Conservation (phyloP, 1,139 yeast genomes). For the Taphrina betulina region DNA sequence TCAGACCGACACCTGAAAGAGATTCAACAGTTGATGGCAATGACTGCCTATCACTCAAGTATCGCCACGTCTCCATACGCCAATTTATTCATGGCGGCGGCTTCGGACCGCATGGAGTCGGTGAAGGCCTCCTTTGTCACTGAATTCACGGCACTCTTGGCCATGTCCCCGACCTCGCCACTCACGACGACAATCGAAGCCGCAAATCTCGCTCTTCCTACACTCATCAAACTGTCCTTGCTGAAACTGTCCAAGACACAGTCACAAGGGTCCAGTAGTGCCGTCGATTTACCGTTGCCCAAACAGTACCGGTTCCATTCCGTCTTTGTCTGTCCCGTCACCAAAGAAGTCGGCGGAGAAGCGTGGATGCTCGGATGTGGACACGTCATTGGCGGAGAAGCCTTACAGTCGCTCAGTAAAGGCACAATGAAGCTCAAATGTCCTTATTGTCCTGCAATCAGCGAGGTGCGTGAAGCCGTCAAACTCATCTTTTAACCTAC, state of each 20-base stretch:
- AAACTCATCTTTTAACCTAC: constrained; percentile 14
- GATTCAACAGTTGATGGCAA: constrained; percentile 57
- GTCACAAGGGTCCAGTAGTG: constrained; percentile 1
- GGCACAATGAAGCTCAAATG: constrained; percentile 50
- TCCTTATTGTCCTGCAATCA: constrained; percentile 62
- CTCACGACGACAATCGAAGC: constrained; percentile 65
- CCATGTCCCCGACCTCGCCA: constrained; percentile 69
- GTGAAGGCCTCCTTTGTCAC: constrained; percentile 59
- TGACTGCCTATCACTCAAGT: constrained; percentile 48
- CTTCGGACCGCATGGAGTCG: constrained; percentile 46
- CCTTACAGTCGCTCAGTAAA: constrained; percentile 22
- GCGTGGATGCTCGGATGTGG: constrained; percentile 61
- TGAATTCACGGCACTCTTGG: constrained; percentile 64
- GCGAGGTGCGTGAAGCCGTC: constrained; percentile 35
- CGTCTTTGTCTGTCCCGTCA: constrained; percentile 85
- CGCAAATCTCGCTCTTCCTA: constrained; percentile 71
- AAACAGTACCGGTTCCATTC: constrained; percentile 64
- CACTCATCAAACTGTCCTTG: constrained; percentile 64
- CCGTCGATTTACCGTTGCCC: constrained; percentile 58
- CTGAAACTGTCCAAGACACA: constrained; percentile 36
- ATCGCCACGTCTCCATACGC: constrained; percentile 50
- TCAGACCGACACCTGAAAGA: constrained; percentile 47
- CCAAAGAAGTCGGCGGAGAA: constrained; percentile 73
- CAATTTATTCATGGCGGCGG: constrained; percentile 36
- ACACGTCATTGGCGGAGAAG: constrained; percentile 33